phyloP scores from a whole-genome alignment of 352 stramenopile species.

The Blastocystis sp. region DNA sequence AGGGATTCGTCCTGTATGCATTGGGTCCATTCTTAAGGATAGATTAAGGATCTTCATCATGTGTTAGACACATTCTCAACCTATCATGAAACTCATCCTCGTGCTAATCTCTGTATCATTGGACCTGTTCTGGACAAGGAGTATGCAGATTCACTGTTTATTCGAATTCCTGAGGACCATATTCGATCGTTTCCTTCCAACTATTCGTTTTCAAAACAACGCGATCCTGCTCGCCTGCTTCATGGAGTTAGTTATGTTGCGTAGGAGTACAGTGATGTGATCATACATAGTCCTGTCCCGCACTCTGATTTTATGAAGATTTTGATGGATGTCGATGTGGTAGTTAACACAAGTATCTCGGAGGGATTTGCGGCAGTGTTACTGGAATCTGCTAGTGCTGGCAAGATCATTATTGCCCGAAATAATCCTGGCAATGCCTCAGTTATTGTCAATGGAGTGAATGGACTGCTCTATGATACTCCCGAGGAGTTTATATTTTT shows the following conservation, averaged over 20 bases:
- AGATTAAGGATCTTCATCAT: conserved; percentile 41
- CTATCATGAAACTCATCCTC: conserved; percentile 15
- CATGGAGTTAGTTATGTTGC: not conserved
- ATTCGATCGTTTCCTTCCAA: not conserved
- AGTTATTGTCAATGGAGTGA: not conserved
- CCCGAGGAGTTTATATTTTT: conserved; percentile 32
- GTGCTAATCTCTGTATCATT: conserved; percentile 24
- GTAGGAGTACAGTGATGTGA: not conserved
- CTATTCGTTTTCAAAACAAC: not conserved
- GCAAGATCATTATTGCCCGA: conserved; percentile 49
- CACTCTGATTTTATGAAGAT: conserved; percentile 41
- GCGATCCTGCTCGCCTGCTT: not conserved
- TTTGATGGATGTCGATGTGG: conserved; percentile 43
- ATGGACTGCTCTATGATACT: conserved; percentile 49
- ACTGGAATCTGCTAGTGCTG: conserved; percentile 23
- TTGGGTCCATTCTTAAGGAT: not conserved
- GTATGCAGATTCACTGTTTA: conserved; percentile 28
- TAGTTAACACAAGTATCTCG: conserved; percentile 38
- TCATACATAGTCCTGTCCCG: conserved; percentile 28
- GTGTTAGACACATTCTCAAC: conserved; percentile 22
- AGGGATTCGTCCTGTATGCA: conserved; percentile 19
- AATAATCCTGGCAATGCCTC: conserved; percentile 46
- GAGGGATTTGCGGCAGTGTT: conserved; percentile 46
- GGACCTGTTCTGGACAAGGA: conserved; percentile 42
- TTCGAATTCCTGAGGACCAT: not conserved